Percentiles rank a stretch among this genome's conserved stretches.
Evolutionary conservation across 495 filamentous ascomycete genomes (phyloP).

Genomic region (Cairneyella variabilis): DNA sequence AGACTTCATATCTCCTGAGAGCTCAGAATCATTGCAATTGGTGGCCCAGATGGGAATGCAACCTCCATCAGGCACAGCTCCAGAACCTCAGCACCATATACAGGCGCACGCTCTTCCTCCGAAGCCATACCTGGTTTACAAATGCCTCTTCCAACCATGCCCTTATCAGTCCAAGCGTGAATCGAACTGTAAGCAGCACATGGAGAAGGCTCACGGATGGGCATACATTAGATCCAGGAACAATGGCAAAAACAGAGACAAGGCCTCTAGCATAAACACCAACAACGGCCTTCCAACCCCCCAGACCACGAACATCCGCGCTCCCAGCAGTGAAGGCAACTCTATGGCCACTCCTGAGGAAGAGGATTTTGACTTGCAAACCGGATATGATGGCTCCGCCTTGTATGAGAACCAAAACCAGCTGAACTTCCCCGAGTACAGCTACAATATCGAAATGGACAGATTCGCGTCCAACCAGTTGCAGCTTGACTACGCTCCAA

Average conservation of each 20-base stretch:
- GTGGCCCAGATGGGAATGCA: no score
- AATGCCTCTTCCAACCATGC: conserved; percentile 79
- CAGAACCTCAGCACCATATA: no score
- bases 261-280: conserved; percentile 1
- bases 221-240: conserved; percentile 86
- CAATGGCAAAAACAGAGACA: conserved; percentile 60
- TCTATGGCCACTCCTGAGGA: conserved; percentile 19
- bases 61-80: no score
- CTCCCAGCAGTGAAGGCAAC: conserved; percentile 24
- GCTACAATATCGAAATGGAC: conserved; percentile 12
- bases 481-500: conserved; percentile 23
- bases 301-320: conserved; percentile 21
- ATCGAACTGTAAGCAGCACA: conserved; percentile 98
- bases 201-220: conserved; percentile 97
- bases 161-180: conserved; percentile 92
- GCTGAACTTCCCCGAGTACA: conserved; percentile 24
- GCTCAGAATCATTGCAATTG: no score
- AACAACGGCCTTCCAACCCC: conserved; percentile 22
- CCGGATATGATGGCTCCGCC: background rate
- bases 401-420: conserved; percentile 13
- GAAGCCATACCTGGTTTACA: no score
- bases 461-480: conserved; percentile 18
- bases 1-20: no score
- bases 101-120: no score
- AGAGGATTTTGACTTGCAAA: conserved; percentile 9